Evolutionary conservation across 345 rosid genomes (phyloP).

Genomic region (Eutrema japonicum): DNA sequence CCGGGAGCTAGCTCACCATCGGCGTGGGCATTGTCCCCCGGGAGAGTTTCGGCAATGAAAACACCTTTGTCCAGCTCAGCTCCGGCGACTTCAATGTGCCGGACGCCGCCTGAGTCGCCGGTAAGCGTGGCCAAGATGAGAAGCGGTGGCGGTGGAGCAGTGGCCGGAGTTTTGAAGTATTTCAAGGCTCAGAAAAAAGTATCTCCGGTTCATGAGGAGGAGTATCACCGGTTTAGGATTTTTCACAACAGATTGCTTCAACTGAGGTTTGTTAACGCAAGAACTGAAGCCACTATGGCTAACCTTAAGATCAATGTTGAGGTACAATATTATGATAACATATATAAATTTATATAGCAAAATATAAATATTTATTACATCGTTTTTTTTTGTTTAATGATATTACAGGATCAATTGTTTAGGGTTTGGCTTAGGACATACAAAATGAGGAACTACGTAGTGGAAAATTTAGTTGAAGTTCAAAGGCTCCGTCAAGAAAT

Average conservation of each 20-base stretch:
- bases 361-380: not conserved
- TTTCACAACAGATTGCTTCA: constrained; percentile 57
- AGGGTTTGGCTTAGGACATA: constrained; percentile 57
- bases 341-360: not conserved
- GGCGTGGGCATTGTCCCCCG: constrained; percentile 83
- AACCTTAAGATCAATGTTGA: constrained; percentile 45
- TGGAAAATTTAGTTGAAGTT: constrained; percentile 51
- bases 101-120: constrained; percentile 43
- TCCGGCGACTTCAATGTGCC: constrained; percentile 30
- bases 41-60: constrained; percentile 46
- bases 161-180: constrained; percentile 67
- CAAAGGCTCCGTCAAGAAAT: constrained; percentile 49
- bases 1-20: constrained; percentile 54
- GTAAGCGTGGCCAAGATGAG: constrained; percentile 32
- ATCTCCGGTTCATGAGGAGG: constrained; percentile 57
- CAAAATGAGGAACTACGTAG: constrained; percentile 47
- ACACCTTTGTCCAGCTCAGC: constrained; percentile 24
- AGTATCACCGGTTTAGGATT: constrained; percentile 54
- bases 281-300: constrained; percentile 51
- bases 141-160: constrained; percentile 50
- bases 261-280: constrained; percentile 69
- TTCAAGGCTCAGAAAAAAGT: constrained; percentile 68
- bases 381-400: not conserved
- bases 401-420: constrained; percentile 57
- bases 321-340: constrained; percentile 43